phyloP scores from a whole-genome alignment of 179 eudicot genomes.

The Sideroxylon spinosum region DNA sequence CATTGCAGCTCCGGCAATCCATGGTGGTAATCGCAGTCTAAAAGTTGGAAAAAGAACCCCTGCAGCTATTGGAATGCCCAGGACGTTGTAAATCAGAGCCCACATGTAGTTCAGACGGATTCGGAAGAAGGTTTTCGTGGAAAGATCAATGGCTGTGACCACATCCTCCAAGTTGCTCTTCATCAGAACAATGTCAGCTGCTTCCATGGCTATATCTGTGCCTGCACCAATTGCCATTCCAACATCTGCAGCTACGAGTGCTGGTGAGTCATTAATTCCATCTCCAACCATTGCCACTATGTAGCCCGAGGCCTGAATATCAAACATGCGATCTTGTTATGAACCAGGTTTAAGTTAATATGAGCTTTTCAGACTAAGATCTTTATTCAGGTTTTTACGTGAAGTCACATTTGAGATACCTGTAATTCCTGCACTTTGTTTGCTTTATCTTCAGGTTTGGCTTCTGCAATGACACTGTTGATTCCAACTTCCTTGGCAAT shows the following conservation, averaged over 20 bases:
- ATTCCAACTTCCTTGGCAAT: slow-evolving; percentile 78
- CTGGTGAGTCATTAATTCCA: slow-evolving; percentile 87
- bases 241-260: slow-evolving; percentile 84
- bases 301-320: slow-evolving; percentile 49
- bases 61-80: slow-evolving; percentile 79
- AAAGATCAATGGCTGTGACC: slow-evolving; percentile 73
- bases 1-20: slow-evolving; percentile 87
- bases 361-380: background rate
- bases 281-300: slow-evolving; percentile 90
- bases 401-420: slow-evolving; percentile 33
- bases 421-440: slow-evolving; percentile 74
- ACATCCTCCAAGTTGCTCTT: slow-evolving; percentile 80
- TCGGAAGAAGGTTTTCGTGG: slow-evolving; percentile 64
- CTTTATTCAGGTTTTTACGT: too few relatives aligned
- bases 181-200: slow-evolving; percentile 84
- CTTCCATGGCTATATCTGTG: slow-evolving; percentile 88
- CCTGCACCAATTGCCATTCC: slow-evolving; percentile 96
- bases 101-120: slow-evolving; percentile 76
- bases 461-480: slow-evolving; percentile 71
- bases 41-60: slow-evolving; percentile 66
- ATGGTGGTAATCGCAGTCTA: slow-evolving; percentile 65
- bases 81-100: slow-evolving; percentile 72
- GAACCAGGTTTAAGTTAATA: background rate
- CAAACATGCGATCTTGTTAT: background rate
- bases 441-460: slow-evolving; percentile 81